These are phyloP conservation scores for Senna siamea DNA, from an alignment of 306 rosid species.

Conservation along the genomic window DNA sequence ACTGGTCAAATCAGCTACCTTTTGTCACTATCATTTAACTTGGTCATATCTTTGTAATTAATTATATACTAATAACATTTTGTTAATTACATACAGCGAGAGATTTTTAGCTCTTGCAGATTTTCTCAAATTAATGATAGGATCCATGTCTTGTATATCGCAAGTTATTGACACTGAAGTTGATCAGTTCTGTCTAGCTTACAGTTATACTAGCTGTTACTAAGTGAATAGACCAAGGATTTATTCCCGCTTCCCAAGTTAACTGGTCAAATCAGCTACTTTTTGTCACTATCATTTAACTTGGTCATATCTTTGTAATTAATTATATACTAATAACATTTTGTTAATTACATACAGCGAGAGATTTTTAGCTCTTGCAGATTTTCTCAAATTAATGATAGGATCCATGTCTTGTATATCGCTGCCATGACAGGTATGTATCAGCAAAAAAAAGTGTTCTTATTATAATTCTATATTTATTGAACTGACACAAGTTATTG, in stretches of 20 bases:
- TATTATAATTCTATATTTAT: slow-evolving; percentile 17
- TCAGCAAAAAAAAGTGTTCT: slow-evolving; percentile 29
- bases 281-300: not conserved
- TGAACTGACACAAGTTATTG: slow-evolving; percentile 36
- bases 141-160: slow-evolving; percentile 61
- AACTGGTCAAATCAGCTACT: not conserved
- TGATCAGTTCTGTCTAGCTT: slow-evolving; percentile 5
- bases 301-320: slow-evolving; percentile 19
- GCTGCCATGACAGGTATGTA: slow-evolving; percentile 64
- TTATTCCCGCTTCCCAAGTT: not conserved
- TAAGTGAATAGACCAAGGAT: not conserved
- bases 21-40: not conserved
- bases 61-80: slow-evolving; percentile 36
- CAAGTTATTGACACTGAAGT: slow-evolving; percentile 30
- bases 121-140: slow-evolving; percentile 64
- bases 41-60: slow-evolving; percentile 18
- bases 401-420: slow-evolving; percentile 59
- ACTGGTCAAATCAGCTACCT: not conserved
- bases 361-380: slow-evolving; percentile 76
- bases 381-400: slow-evolving; percentile 65
- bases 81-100: slow-evolving; percentile 62
- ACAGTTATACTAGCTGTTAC: not conserved
- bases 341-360: slow-evolving; percentile 57
- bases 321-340: slow-evolving; percentile 34
- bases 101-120: slow-evolving; percentile 72